These are phyloP conservation scores for Pythium insidiosum DNA, from an alignment of 352 stramenopile species.

Conservation along the genomic window DNA sequence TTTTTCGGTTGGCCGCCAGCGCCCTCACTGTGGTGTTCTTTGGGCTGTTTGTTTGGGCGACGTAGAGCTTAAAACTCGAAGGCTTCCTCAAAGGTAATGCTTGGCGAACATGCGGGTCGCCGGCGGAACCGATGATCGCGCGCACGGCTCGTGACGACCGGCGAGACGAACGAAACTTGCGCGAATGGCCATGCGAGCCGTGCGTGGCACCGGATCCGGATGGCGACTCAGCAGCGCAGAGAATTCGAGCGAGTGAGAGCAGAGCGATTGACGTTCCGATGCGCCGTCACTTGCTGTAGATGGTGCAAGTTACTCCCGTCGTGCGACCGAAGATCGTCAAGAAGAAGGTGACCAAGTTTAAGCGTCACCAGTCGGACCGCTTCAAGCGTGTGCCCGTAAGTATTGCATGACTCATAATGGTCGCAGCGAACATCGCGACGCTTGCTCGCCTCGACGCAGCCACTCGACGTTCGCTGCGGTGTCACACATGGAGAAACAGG, in stretches of 20 bases:
- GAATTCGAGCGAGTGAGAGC: too few species aligned
- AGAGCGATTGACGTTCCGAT: too few species aligned
- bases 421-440: not conserved
- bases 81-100: conserved; percentile 78
- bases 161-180: too few species aligned
- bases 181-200: too few species aligned
- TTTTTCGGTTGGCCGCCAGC: conserved; percentile 17
- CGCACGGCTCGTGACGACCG: too few species aligned
- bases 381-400: conserved; percentile 96
- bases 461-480: too few species aligned
- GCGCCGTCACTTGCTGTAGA: conserved; percentile 48
- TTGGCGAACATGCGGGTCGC: too few species aligned
- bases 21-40: conserved; percentile 12
- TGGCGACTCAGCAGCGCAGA: too few species aligned
- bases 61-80: conserved; percentile 86
- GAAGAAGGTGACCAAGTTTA: conserved; percentile 99
- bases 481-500: too few species aligned
- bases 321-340: conserved; percentile 95
- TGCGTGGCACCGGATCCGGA: too few species aligned
- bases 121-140: too few species aligned
- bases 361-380: conserved; percentile 97
- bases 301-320: conserved; percentile 89
- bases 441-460: not conserved
- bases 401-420: conserved; percentile 21
- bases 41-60: too few species aligned